A percentile compares a stretch with the other conserved stretches of the same genome.
These are phyloP conservation scores for Nyssa sinensis DNA, from an alignment of 148 eudicot genomes.

Conservation along the genomic window DNA sequence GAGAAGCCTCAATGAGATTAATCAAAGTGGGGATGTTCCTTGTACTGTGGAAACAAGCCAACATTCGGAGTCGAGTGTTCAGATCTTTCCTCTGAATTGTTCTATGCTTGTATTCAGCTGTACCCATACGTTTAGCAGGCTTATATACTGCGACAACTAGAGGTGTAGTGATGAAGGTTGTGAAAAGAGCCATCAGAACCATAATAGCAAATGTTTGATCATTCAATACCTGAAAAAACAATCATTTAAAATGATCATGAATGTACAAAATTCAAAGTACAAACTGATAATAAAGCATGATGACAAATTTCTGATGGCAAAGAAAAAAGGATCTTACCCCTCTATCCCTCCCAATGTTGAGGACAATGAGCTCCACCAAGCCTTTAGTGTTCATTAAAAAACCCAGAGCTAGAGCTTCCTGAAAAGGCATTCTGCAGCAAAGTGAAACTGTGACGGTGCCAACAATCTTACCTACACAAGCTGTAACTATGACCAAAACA, in stretches of 20 bases:
- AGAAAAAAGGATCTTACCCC: conserved; percentile 40
- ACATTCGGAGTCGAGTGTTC: conserved; percentile 48
- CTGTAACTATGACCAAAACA: conserved; percentile 62
- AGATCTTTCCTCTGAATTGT: conserved; percentile 55
- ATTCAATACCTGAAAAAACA: conserved; percentile 55
- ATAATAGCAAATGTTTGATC: conserved; percentile 84
- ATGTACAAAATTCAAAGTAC: neutral
- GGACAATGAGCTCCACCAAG: conserved; percentile 77
- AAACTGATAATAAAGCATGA: neutral
- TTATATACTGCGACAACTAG: conserved; percentile 62
- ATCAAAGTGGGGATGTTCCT: conserved; percentile 61
- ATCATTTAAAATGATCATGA: neutral
- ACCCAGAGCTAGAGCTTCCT: conserved; percentile 65
- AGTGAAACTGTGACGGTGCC: conserved; percentile 61
- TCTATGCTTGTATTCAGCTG: conserved; percentile 41
- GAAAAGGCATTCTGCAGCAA: conserved; percentile 51
- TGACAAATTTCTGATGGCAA: neutral
- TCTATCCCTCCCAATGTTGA: conserved; percentile 77
- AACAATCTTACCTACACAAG: conserved; percentile 71
- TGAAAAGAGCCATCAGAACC: conserved; percentile 79
- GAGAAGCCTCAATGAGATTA: conserved; percentile 67
- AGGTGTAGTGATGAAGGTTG: conserved; percentile 82
- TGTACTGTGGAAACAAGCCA: conserved; percentile 66
- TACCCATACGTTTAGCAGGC: conserved; percentile 44
- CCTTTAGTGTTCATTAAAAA: conserved; percentile 81